A percentile compares a stretch with the other conserved stretches of the same genome.
Conservation (phyloP, 148 eudicot species). For the Rhododendron mucronatum region DNA sequence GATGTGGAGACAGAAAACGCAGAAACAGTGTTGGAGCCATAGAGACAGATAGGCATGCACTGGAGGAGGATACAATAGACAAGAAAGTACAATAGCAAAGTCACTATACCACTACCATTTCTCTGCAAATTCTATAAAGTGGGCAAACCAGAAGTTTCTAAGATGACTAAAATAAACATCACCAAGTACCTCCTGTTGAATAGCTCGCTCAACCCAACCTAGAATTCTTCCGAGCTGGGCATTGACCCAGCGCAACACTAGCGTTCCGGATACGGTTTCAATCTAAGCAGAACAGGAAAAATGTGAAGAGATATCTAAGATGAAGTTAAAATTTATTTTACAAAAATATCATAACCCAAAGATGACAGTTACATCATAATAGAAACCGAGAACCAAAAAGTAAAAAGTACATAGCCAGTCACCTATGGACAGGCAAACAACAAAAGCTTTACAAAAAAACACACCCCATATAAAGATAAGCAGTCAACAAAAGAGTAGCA, state of each 20-base stretch:
- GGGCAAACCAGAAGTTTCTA: not conserved
- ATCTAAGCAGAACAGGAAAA: conserved; percentile 42
- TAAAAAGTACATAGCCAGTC: not conserved
- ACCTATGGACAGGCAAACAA: not conserved
- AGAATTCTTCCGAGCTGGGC: conserved; percentile 80
- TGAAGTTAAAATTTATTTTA: not conserved
- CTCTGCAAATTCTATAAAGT: not conserved
- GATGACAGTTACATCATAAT: not conserved
- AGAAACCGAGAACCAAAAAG: not conserved
- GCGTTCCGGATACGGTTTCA: conserved; percentile 86
- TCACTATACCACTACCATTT: not conserved
- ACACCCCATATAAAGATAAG: not conserved
- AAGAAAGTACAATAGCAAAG: not conserved
- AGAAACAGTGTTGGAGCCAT: not conserved
- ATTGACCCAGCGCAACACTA: conserved; percentile 98
- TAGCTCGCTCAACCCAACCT: conserved; percentile 90
- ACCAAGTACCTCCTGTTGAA: conserved; percentile 87
- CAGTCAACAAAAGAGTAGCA: not conserved
- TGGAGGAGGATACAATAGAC: not conserved
- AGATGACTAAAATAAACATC: conserved; percentile 1
- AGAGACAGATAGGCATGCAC: not conserved
- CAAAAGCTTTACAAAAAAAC: not conserved
- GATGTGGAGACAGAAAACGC: not conserved
- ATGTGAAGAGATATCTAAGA: not conserved
- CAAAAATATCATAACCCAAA: not conserved